phyloP scores from a whole-genome alignment of 192 early-diverging fungal species.

The Powellomyces hirtus region DNA sequence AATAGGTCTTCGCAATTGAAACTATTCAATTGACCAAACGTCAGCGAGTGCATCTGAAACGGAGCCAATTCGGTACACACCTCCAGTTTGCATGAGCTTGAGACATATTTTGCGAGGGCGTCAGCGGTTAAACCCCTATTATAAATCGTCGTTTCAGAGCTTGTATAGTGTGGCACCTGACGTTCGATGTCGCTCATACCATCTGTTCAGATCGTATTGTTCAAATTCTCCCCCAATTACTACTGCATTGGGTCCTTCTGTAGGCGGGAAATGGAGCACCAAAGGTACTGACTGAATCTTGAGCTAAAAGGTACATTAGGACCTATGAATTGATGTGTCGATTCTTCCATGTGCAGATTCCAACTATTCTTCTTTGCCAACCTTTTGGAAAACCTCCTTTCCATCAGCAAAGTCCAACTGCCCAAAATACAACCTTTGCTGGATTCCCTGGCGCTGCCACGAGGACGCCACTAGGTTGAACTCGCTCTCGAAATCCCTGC shows the following conservation, averaged over 20 bases:
- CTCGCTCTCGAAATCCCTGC: constrained; percentile 70
- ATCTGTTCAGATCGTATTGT: constrained; percentile 58
- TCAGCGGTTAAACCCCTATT: constrained; percentile 60
- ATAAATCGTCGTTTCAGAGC: not conserved
- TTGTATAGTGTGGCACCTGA: too few species aligned
- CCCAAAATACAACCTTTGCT: constrained; percentile 58
- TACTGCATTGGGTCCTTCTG: constrained; percentile 50
- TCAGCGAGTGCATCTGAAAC: too few species aligned
- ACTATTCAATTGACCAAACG: constrained; percentile 19
- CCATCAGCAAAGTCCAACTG: constrained; percentile 65
- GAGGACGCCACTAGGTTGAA: constrained; percentile 53
- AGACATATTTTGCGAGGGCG: constrained; percentile 58
- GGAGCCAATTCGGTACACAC: too few species aligned
- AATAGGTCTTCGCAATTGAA: constrained; percentile 52
- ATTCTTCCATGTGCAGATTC: too few species aligned
- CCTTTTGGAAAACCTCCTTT: constrained; percentile 61
- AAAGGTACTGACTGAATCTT: constrained; percentile 60
- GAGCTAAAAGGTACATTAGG: constrained; percentile 47
- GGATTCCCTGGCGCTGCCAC: constrained; percentile 41
- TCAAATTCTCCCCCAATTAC: constrained; percentile 41
- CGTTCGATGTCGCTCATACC: too few species aligned
- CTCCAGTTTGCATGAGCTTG: constrained; percentile 37
- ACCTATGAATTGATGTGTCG: constrained; percentile 2
- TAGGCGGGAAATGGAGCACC: constrained; percentile 65
- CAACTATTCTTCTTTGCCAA: constrained; percentile 37